These are phyloP conservation scores for Colletotrichum sojae DNA, from an alignment of 2,329 filamentous ascomycete species.

Conservation along the genomic window DNA sequence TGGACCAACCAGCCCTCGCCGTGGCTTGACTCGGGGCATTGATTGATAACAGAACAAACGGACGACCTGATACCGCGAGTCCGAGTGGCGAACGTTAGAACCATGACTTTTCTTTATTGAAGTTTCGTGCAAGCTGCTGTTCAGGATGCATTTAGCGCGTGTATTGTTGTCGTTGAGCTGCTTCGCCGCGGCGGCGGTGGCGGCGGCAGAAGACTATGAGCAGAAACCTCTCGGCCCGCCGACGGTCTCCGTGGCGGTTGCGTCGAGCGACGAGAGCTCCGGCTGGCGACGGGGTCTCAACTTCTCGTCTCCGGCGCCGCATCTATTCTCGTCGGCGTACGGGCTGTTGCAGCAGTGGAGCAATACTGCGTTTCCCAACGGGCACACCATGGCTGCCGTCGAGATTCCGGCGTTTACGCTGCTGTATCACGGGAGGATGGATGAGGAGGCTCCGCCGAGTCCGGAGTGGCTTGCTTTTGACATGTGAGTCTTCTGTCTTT, in stretches of 20 bases:
- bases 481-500: conserved; percentile 47
- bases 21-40: conserved; percentile 26
- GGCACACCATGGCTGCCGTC: conserved; percentile 62
- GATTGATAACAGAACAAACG: conserved; percentile 27
- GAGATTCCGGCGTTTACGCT: conserved; percentile 61
- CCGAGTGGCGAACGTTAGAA: conserved; percentile 15
- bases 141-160: conserved; percentile 4
- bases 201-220: background rate
- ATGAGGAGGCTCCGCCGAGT: conserved; percentile 57
- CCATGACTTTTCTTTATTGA: background rate
- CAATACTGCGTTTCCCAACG: conserved; percentile 66
- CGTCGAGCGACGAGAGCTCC: background rate
- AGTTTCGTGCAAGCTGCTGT: background rate
- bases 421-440: conserved; percentile 63
- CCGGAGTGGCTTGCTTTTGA: conserved; percentile 69
- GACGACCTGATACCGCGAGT: conserved; percentile 6
- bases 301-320: conserved; percentile 62
- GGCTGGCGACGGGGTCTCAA: conserved; percentile 49
- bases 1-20: conserved; percentile 18
- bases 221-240: conserved; percentile 23
- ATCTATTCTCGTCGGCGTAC: conserved; percentile 63
- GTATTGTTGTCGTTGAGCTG: background rate
- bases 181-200: background rate
- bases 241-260: too few relatives aligned
- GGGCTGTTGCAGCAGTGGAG: conserved; percentile 64